Base-by-base conservation (phyloP, 768 basidiomycete species). In the Kwoniella europaea region DNA sequence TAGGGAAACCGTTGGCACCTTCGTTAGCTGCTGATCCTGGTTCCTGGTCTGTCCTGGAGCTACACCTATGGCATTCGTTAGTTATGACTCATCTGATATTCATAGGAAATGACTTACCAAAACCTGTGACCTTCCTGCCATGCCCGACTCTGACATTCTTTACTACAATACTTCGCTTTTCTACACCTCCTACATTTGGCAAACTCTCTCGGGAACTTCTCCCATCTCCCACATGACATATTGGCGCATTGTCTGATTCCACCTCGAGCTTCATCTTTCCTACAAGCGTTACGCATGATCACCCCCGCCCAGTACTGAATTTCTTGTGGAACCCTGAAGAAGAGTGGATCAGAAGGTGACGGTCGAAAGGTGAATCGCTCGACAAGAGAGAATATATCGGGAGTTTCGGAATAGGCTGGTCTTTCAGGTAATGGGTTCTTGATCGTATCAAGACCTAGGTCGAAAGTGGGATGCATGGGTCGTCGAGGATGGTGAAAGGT, bases 251-350 rank as follows among this genome's bases (percentile, higher is more conserved):
- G 97, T 67, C 97, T 85, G 72, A 98, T 94, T 12, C 97, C 97
- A 63, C 94, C 94, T 44, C 90, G 86, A 60, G 87, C 89, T 73
- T 98, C 96, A 76, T 98, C 97, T 86, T 99, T 98, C 81, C 96
- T 86, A 85, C 97, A 99, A 13, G 97, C 97, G 82, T 99, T 99
- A 63, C 97, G 88, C 97, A 98, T 99, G 79, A 98, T 97, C n/a
- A 98, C 96, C 2, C 94, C 94, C 0, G 96, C 97, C 97, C 97
- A 98, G 78, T 98, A 97, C 84, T 97, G 93, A 24, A 99, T 96
- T 82, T 98, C 96, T 10, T 87, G 86, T 0, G 94, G 93, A 59
- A 89, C 87, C 27, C 89, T 89, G 5, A 88, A 88, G 64, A 90
- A 85, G 72, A 90, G 89, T 20, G 88, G 88, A 79, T 95, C 94